Evolutionary conservation across 495 filamentous ascomycete genomes (phyloP).

Genomic region (Aspergillus egyptiacus): DNA sequence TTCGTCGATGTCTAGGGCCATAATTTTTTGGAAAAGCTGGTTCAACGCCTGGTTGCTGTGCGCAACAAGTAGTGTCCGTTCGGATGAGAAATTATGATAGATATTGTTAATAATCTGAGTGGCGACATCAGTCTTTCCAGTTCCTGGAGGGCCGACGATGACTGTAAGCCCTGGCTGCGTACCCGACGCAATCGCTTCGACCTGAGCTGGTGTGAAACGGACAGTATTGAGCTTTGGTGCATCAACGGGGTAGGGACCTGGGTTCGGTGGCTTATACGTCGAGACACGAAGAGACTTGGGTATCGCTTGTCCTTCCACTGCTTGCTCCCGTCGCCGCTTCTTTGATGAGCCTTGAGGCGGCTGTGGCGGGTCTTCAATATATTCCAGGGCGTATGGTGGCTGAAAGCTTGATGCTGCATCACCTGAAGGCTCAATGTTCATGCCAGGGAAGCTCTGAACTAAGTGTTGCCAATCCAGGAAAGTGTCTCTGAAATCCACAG

Average conservation of each 20-base stretch:
- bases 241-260: slow-evolving; percentile 87
- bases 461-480: slow-evolving; percentile 95
- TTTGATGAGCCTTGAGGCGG: slow-evolving; percentile 56
- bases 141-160: slow-evolving; percentile 92
- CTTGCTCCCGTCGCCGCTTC: slow-evolving; percentile 74
- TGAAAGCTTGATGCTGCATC: slow-evolving; percentile 66
- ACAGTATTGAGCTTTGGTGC: slow-evolving; percentile 76
- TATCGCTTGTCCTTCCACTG: slow-evolving; percentile 52
- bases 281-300: slow-evolving; percentile 71
- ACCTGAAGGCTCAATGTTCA: slow-evolving; percentile 70
- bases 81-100: slow-evolving; percentile 92
- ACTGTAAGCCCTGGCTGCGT: slow-evolving; percentile 92
- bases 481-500: slow-evolving; percentile 86
- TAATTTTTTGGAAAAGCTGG: slow-evolving; percentile 98
- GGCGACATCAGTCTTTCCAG: slow-evolving; percentile 96
- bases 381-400: slow-evolving; percentile 80
- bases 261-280: slow-evolving; percentile 86
- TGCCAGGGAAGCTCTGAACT: slow-evolving; percentile 77
- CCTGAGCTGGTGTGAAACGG: slow-evolving; percentile 84
- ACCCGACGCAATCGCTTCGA: slow-evolving; percentile 88
- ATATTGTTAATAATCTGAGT: slow-evolving; percentile 99
- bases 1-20: slow-evolving; percentile 88
- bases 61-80: slow-evolving; percentile 88
- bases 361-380: slow-evolving; percentile 41
- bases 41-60: slow-evolving; percentile 98